A percentile compares a stretch with the other conserved stretches of the same genome.
phyloP scores from a whole-genome alignment of 352 stramenopile species.

The Pythium coloratum region DNA sequence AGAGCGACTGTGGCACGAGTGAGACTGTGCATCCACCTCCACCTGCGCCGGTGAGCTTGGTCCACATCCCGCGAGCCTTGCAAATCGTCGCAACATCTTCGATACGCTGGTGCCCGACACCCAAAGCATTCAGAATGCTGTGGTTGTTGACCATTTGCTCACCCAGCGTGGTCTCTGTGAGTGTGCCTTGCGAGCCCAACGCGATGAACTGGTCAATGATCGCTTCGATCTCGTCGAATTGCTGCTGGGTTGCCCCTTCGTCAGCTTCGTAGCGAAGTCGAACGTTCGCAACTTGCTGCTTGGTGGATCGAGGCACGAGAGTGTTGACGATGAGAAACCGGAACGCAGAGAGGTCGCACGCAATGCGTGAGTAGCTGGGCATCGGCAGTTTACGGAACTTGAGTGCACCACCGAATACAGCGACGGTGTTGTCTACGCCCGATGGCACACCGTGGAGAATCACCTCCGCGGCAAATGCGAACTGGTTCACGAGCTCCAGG shows the following conservation, averaged over 20 bases:
- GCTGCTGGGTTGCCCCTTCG: conserved; percentile 34
- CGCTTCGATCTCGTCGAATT: conserved; percentile 81
- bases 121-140: conserved; percentile 66
- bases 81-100: conserved; percentile 73
- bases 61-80: conserved; percentile 48
- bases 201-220: conserved; percentile 68
- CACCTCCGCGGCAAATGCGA: conserved; percentile 86
- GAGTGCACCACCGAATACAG: conserved; percentile 85
- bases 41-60: conserved; percentile 91
- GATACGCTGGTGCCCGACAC: conserved; percentile 84
- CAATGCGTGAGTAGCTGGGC: conserved; percentile 46
- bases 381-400: conserved; percentile 64
- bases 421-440: conserved; percentile 92
- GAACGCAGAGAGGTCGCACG: conserved; percentile 62
- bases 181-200: conserved; percentile 33
- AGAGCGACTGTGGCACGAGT: conserved; percentile 56
- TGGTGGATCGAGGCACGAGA: conserved; percentile 87
- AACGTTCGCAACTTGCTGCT: conserved; percentile 80
- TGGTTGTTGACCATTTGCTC: conserved; percentile 76
- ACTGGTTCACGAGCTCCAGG: conserved; percentile 75
- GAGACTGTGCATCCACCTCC: conserved; percentile 88
- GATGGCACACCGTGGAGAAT: conserved; percentile 91
- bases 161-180: conserved; percentile 47
- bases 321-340: conserved; percentile 92
- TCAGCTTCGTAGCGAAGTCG: conserved; percentile 60